These are phyloP conservation scores for Gossypium laxum DNA, from an alignment of 441 rosid genomes.

Conservation along the genomic window DNA sequence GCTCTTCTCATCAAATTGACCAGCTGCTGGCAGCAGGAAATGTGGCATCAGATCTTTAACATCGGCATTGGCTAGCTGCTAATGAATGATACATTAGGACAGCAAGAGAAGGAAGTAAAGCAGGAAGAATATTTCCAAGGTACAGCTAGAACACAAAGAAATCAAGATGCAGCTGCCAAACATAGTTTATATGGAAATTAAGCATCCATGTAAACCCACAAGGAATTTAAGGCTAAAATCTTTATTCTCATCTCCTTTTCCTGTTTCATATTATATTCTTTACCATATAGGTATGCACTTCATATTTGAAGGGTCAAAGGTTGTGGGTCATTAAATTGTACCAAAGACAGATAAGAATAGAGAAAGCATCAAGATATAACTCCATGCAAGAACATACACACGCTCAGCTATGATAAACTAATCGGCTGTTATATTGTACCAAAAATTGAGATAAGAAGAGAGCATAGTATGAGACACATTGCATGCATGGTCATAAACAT, in stretches of 20 bases:
- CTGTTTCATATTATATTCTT: background rate
- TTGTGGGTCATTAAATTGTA: background rate
- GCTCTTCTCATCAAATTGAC: slow-evolving; percentile 18
- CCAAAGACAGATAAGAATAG: background rate
- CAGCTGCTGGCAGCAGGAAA: slow-evolving; percentile 19
- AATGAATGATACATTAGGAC: slow-evolving; percentile 9
- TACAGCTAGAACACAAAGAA: background rate
- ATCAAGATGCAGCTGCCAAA: slow-evolving; percentile 7
- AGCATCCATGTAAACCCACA: background rate
- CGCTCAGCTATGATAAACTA: background rate
- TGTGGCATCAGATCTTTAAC: slow-evolving; percentile 8
- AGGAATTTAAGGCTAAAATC: background rate
- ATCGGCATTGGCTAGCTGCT: slow-evolving; percentile 19
- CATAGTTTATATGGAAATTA: background rate
- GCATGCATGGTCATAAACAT: too few species aligned
- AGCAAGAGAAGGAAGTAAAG: slow-evolving; percentile 16
- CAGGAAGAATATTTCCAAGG: background rate
- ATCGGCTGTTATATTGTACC: too few species aligned
- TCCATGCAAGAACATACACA: background rate
- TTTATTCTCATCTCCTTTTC: background rate
- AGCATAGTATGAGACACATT: too few species aligned
- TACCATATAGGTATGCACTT: background rate
- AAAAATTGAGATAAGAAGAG: too few species aligned
- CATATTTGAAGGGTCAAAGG: background rate
- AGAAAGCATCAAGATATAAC: background rate